A percentile compares a stretch with the other conserved stretches of the same genome.
These are phyloP conservation scores for Tuber aestivum DNA, from an alignment of 495 filamentous ascomycete genomes.

Conservation along the genomic window DNA sequence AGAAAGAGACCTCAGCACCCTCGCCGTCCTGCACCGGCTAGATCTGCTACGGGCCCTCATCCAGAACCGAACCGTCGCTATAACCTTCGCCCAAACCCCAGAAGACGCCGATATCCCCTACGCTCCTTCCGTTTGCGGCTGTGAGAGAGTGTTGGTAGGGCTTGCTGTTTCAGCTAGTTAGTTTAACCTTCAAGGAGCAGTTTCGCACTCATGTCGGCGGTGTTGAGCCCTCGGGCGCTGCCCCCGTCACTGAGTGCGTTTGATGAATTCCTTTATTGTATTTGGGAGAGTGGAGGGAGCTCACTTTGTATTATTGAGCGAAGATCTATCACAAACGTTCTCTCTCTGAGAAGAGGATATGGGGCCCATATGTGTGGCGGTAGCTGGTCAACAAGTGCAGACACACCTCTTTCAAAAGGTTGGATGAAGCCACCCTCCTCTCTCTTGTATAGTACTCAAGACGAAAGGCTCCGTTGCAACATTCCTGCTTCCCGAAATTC, in stretches of 20 bases:
- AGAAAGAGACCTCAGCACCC: background rate
- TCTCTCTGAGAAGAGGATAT: background rate
- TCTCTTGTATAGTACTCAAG: background rate
- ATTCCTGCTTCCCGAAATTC: conserved; percentile 1
- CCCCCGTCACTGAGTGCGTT: background rate
- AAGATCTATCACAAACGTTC: background rate
- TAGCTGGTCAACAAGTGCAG: background rate
- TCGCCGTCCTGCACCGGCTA: background rate
- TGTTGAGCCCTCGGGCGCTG: background rate
- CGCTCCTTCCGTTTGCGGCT: background rate
- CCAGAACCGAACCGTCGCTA: background rate
- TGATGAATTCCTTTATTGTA: background rate
- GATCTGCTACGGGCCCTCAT: background rate
- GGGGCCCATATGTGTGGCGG: background rate
- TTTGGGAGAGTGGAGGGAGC: background rate
- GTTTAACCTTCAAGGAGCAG: background rate
- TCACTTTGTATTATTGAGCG: background rate
- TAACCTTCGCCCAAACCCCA: background rate
- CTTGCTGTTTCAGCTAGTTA: background rate
- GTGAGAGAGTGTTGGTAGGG: background rate
- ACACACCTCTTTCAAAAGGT: background rate
- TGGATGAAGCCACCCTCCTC: background rate
- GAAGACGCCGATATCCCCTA: background rate
- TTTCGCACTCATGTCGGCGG: background rate
- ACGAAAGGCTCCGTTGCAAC: conserved; percentile 3